Evolutionary conservation across 1,139 yeast species (phyloP).

Genomic region (Petasospora fabianii): DNA sequence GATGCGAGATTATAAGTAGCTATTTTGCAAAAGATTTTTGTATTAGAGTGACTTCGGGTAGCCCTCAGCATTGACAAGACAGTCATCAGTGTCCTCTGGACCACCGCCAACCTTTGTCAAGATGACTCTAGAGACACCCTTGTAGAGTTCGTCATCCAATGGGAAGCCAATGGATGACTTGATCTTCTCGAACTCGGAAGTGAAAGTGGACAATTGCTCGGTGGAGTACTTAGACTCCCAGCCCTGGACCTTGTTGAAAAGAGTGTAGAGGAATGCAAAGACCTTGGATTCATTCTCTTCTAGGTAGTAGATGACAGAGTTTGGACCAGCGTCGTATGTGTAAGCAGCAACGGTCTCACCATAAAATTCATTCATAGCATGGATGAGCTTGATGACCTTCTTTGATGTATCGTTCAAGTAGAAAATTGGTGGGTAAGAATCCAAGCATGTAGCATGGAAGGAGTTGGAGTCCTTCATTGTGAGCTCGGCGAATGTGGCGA

Average conservation of each 20-base stretch:
- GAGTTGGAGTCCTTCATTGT: slow-evolving; percentile 97
- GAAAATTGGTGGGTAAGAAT: slow-evolving; percentile 92
- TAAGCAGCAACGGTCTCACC: slow-evolving; percentile 82
- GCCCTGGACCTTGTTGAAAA: slow-evolving; percentile 59
- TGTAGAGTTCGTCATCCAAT: slow-evolving; percentile 50
- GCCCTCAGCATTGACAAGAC: slow-evolving; percentile 50
- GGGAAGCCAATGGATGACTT: slow-evolving; percentile 34
- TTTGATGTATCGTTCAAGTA: slow-evolving; percentile 95
- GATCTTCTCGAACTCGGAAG: slow-evolving; percentile 36
- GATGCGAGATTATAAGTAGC: not conserved
- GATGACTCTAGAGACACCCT: slow-evolving; percentile 78
- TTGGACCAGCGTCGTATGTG: slow-evolving; percentile 99
- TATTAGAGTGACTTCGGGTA: slow-evolving; percentile 30
- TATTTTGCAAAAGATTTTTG: not conserved
- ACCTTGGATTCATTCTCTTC: slow-evolving; percentile 66
- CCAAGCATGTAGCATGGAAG: slow-evolving; percentile 95
- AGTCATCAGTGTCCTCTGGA: slow-evolving; percentile 56
- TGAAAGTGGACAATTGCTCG: slow-evolving; percentile 28
- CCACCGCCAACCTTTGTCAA: slow-evolving; percentile 86
- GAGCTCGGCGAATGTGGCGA: slow-evolving; percentile 74
- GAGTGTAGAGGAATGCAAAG: slow-evolving; percentile 52
- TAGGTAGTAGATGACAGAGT: slow-evolving; percentile 90
- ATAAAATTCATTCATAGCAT: slow-evolving; percentile 64
- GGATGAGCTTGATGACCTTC: slow-evolving; percentile 77
- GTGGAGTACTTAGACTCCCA: slow-evolving; percentile 50